Base-by-base conservation (phyloP, 352 stramenopile genomes). In the Phytophthora rubi region DNA sequence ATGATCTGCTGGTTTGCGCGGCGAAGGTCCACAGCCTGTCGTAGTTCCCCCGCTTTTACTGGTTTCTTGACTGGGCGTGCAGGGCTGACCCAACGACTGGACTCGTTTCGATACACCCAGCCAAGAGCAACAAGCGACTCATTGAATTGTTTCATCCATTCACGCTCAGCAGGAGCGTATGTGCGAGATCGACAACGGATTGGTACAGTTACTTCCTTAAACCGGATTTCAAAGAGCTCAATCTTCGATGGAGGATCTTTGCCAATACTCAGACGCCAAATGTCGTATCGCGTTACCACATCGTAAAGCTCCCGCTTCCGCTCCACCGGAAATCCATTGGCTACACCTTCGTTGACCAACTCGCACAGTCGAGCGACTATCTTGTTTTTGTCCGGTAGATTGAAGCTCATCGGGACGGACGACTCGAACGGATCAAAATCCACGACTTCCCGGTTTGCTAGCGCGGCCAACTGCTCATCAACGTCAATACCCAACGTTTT, bases 381-480 rank as follows among this genome's bases (percentile, higher is more conserved):
- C 23, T 26, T 26, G 23, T 26, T 26, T 26, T 51, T 60, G 21
- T 51, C 35, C 3, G n/a, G 53, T 3, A 35, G 53, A 13, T 60
- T 35, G 21, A 60, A 49, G n/a, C 53, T 21, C 53, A 60, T 60
- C 4, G 33, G 35, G 21, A 33, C 18, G 9, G 35, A 2, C 21
- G 53, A 51, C 53, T 60, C 53, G 12, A 37, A 60, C 9, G 35
- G 35, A 32, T 60, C 35, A 23, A 60, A 60, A 37, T 51, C 53
- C 3, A 51, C 35, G 8, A 61, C 5, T 21, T 61, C 39, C 5
- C 12, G 5, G n/a, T 61, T 61, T 7, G 54, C 39, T 16, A 53
- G 55, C 28, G 55, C 39, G 12, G 21, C 37, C 4, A 52, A 6
- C 28, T 53, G 55, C 12, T 53, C 37, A n/a, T 61, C 55, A 39